phyloP scores from a whole-genome alignment of 305 asterid species.

The Solanum hybrid region DNA sequence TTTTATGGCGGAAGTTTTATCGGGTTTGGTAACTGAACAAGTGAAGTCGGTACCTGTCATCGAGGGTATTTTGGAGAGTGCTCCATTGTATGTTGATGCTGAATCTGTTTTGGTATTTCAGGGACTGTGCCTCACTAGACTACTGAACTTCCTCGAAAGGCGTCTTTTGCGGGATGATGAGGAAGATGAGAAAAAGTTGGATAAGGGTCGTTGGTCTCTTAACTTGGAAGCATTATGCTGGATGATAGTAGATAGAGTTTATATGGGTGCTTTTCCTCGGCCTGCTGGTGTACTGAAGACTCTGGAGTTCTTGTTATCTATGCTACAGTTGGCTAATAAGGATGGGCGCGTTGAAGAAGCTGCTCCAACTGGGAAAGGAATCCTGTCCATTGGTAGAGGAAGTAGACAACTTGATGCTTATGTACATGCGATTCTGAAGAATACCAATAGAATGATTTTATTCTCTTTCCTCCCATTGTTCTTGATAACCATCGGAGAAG shows the following conservation, averaged over 20 bases:
- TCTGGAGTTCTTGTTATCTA: constrained; percentile 89
- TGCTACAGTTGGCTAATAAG: constrained; percentile 96
- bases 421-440: constrained; percentile 68
- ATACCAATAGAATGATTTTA: constrained; percentile 68
- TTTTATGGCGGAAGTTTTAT: constrained; percentile 90
- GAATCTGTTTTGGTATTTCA: constrained; percentile 93
- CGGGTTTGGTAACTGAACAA: constrained; percentile 83
- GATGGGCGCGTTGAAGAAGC: constrained; percentile 95
- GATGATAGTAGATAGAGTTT: constrained; percentile 92
- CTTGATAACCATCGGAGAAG: constrained; percentile 83
- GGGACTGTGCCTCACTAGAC: constrained; percentile 85
- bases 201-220: constrained; percentile 68
- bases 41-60: constrained; percentile 62
- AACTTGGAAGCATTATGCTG: constrained; percentile 89
- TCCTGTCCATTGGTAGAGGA: constrained; percentile 97
- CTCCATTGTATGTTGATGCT: constrained; percentile 70
- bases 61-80: constrained; percentile 84
- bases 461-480: constrained; percentile 92
- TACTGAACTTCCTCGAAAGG: constrained; percentile 95
- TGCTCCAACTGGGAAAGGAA: constrained; percentile 73
- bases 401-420: constrained; percentile 84
- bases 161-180: constrained; percentile 94
- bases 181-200: constrained; percentile 87
- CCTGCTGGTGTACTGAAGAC: constrained; percentile 80
- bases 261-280: constrained; percentile 98